Conservation (phyloP, 1,139 yeast species). For the Hemisphaericaspora xylofermentans region DNA sequence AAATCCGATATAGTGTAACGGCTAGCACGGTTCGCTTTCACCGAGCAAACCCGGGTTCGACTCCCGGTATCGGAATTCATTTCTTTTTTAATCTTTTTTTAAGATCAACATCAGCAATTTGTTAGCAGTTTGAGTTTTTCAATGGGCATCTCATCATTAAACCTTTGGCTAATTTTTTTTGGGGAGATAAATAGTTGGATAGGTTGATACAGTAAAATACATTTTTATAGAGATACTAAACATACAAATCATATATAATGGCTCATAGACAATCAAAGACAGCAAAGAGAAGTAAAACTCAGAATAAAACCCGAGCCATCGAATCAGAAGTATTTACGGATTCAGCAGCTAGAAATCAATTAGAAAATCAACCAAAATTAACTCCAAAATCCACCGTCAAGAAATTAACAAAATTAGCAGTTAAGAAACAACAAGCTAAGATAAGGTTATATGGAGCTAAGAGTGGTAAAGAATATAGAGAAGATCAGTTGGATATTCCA, state of each 20-base stretch:
- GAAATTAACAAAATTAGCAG: constrained; percentile 50
- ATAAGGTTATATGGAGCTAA: constrained; percentile 69
- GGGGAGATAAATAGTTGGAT: too few relatives aligned
- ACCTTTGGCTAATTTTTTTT: background rate
- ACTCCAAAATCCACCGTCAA: constrained; percentile 59
- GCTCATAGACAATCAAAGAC: constrained; percentile 60
- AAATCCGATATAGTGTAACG: constrained; percentile 74
- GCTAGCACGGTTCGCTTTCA: constrained; percentile 82
- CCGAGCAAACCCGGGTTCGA: constrained; percentile 83
- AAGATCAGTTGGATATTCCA: constrained; percentile 77
- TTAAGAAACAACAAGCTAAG: constrained; percentile 65
- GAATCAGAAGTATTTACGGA: constrained; percentile 69
- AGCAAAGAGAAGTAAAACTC: constrained; percentile 53
- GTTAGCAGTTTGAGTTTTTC: too few relatives aligned
- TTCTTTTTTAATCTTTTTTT: constrained; percentile 11
- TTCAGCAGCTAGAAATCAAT: constrained; percentile 61
- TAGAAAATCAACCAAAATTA: constrained; percentile 60
- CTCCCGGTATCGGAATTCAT: constrained; percentile 71
- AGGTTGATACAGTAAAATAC: background rate
- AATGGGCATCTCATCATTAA: too few relatives aligned
- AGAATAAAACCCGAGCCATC: constrained; percentile 55
- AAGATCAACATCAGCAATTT: too few relatives aligned
- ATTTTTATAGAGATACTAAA: background rate
- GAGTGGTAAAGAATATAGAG: constrained; percentile 66
- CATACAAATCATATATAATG: constrained; percentile 24